Evolutionary conservation across 495 filamentous ascomycete genomes (phyloP).

Genomic region (Hypoxylon lienhwacheense): DNA sequence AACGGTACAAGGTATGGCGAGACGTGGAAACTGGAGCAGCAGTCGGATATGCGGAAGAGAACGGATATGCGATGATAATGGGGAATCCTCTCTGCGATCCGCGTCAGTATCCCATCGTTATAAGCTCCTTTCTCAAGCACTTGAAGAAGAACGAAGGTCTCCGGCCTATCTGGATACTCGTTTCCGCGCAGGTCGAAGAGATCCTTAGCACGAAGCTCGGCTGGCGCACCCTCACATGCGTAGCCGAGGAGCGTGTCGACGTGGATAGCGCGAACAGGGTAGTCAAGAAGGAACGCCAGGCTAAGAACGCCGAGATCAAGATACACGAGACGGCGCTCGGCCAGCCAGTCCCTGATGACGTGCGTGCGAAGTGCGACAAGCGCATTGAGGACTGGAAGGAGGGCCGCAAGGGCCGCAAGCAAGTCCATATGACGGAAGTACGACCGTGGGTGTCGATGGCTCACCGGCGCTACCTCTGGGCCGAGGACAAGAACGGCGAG

Average conservation of each 20-base stretch:
- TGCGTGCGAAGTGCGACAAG: constrained; percentile 65
- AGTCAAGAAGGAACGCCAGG: constrained; percentile 62
- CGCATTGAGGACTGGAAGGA: constrained; percentile 77
- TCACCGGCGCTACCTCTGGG: constrained; percentile 82
- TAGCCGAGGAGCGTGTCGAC: constrained; percentile 80
- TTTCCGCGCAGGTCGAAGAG: constrained; percentile 67
- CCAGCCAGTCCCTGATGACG: constrained; percentile 61
- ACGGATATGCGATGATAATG: constrained; percentile 74
- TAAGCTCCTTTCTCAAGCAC: constrained; percentile 70
- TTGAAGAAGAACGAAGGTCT: constrained; percentile 69
- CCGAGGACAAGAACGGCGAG: constrained; percentile 63
- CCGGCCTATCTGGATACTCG: constrained; percentile 81
- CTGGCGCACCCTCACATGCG: constrained; percentile 81
- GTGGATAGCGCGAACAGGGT: constrained; percentile 70
- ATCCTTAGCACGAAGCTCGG: constrained; percentile 73
- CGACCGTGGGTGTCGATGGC: constrained; percentile 75
- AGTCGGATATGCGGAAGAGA: constrained; percentile 71
- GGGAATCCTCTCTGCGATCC: constrained; percentile 79
- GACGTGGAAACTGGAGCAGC: constrained; percentile 76
- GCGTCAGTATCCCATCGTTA: constrained; percentile 68
- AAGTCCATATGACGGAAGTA: constrained; percentile 84
- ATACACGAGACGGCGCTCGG: constrained; percentile 66
- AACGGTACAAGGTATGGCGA: constrained; percentile 80
- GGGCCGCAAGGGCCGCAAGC: constrained; percentile 71
- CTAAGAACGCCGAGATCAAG: constrained; percentile 76